Base-by-base conservation (phyloP, 2,329 filamentous ascomycete species). In the Cordyceps fumosorosea region DNA sequence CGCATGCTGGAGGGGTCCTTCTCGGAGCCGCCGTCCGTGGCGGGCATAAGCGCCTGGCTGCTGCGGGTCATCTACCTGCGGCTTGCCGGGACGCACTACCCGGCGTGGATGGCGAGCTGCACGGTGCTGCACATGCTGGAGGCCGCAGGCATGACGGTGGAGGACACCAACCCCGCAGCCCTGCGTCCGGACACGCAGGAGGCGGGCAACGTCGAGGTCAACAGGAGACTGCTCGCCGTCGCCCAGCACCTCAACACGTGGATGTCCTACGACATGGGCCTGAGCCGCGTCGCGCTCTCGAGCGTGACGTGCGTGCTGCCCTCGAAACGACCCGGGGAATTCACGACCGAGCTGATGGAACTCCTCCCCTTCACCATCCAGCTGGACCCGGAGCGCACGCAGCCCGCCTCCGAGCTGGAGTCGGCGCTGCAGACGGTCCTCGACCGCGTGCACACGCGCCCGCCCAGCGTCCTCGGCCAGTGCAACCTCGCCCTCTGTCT, bases 201-300 rank as follows among this genome's bases (percentile, higher is more conserved):
- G 22, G 22, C 44, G 1, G 65, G 73, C 18, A 70, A 76, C 18
- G 53, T 72, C 12, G 79, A 82, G 34, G 70, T 73, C 10, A 73
- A 75, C 12, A 73, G 75, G 14, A 71, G 80, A 1, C 68, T 83
- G 3, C 71, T 82, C 67, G 77, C 80, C 58, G 77, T 85, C 47
- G 79, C 82, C 0, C 80, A 82, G 11, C 82, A 85, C 65, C 75
- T 86, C 8, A 85, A 85, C 65, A 80, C 79, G 14, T 85, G 83
- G 82, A 80, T 81, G 29, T 84, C 81, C 0, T 85, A 84, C 64
- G 83, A 86, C 60, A 78, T 84, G 59, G 83, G 83, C 1, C 77
- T 81, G 0, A 82, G 81, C 0, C 75, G 81, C 11, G 80, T 84
- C 63, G 76, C 64, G 0, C 72, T 84, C 0, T 77, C 78, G 40